Evolutionary conservation across 306 rosid genomes (phyloP).

Genomic region (Amphicarpaea edgeworthii): DNA sequence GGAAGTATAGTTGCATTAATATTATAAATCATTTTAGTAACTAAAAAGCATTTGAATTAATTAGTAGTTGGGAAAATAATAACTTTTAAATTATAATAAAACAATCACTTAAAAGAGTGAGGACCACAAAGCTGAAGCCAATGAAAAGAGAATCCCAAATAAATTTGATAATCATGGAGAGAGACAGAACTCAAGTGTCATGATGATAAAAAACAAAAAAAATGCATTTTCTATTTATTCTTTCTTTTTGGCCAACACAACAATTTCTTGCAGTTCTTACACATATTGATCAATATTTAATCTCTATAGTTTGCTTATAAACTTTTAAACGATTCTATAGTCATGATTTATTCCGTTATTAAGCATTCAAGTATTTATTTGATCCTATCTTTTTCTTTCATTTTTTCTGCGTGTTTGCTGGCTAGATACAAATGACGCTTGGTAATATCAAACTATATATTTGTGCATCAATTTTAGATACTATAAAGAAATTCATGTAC

Average conservation of each 20-base stretch:
- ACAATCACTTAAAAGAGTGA: not conserved
- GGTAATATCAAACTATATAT: too few species aligned
- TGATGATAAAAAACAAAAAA: not conserved
- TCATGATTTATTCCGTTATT: too few species aligned
- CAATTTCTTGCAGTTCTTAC: not conserved
- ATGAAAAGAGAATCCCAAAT: constrained; percentile 31
- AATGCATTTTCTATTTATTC: not conserved
- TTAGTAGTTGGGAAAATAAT: constrained; percentile 3
- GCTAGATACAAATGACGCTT: too few species aligned
- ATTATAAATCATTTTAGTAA: not conserved
- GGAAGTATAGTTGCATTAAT: not conserved
- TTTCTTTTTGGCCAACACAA: not conserved
- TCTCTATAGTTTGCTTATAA: not conserved
- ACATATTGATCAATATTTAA: not conserved
- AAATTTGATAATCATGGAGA: constrained; percentile 24
- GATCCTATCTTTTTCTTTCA: not conserved
- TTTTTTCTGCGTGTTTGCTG: too few species aligned
- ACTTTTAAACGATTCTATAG: not conserved
- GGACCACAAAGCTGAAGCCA: constrained; percentile 34
- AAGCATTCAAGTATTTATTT: too few species aligned
- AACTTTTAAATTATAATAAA: constrained; percentile 22
- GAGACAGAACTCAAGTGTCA: constrained; percentile 27
- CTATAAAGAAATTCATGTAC: not conserved
- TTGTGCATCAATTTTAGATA: not conserved
- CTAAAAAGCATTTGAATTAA: not conserved